Conservation (phyloP, 2,329 filamentous ascomycete species). For the Nemania diffusa region DNA sequence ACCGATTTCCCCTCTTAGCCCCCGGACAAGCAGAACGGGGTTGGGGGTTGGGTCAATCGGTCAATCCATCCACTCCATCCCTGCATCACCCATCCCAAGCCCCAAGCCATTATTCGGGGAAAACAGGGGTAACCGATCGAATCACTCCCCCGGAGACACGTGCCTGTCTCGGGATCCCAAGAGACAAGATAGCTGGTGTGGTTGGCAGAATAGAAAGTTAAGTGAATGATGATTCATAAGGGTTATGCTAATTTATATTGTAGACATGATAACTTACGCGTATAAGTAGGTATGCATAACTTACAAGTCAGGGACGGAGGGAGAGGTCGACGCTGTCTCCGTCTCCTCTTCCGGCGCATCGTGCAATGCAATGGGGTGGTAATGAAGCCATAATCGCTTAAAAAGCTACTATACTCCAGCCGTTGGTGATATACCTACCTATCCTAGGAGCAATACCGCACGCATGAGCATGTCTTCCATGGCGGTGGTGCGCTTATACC, state of each 20-base stretch:
- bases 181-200: too few species aligned
- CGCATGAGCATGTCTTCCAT: neutral
- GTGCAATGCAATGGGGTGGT: neutral
- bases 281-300: neutral
- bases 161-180: neutral
- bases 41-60: neutral
- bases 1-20: conserved; percentile 2
- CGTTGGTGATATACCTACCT: neutral
- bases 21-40: neutral
- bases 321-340: neutral
- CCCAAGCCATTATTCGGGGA: neutral
- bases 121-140: neutral
- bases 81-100: neutral
- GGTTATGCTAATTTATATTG: too few species aligned
- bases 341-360: neutral
- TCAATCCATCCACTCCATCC: neutral
- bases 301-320: neutral
- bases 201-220: too few species aligned
- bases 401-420: neutral
- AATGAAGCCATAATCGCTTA: neutral
- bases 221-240: too few species aligned
- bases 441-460: neutral
- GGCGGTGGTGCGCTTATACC: neutral
- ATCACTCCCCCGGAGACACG: neutral
- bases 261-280: neutral